Percentiles rank a stretch among this genome's conserved stretches.
Conservation (phyloP, 2,329 filamentous ascomycete genomes). For the Epichloe festucae region DNA sequence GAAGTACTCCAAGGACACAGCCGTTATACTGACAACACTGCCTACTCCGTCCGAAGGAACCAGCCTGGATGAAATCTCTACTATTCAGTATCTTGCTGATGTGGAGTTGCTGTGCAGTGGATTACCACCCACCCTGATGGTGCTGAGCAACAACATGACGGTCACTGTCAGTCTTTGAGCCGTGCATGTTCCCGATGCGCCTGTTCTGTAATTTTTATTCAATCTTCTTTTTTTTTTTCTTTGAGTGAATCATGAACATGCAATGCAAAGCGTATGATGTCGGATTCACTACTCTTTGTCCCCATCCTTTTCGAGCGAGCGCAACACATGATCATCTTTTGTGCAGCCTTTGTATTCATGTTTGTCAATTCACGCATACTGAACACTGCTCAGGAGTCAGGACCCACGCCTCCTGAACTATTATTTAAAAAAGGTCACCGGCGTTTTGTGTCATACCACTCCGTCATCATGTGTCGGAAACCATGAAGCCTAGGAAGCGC, state of each 20-base stretch:
- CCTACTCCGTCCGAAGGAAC: conserved; percentile 72
- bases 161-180: conserved; percentile 62
- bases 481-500: background rate
- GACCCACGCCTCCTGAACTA: background rate
- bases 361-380: background rate
- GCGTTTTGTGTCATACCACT: background rate
- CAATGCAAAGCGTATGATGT: background rate
- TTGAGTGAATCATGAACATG: too few species aligned
- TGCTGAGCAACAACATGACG: conserved; percentile 82
- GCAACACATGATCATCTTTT: background rate
- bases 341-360: background rate
- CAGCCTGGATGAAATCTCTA: conserved; percentile 53
- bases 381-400: background rate
- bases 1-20: conserved; percentile 53
- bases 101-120: conserved; percentile 67
- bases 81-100: conserved; percentile 62
- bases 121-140: conserved; percentile 62
- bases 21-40: conserved; percentile 71
- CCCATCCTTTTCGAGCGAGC: background rate
- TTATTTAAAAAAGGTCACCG: background rate
- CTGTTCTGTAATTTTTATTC: background rate
- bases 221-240: too few species aligned
- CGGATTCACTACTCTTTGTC: background rate
- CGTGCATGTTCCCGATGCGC: too few species aligned
- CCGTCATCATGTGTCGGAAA: background rate